A percentile compares a stretch with the other conserved stretches of the same genome.
These are phyloP conservation scores for Leptographium wingfieldii DNA, from an alignment of 2,329 filamentous ascomycete genomes.

Conservation along the genomic window DNA sequence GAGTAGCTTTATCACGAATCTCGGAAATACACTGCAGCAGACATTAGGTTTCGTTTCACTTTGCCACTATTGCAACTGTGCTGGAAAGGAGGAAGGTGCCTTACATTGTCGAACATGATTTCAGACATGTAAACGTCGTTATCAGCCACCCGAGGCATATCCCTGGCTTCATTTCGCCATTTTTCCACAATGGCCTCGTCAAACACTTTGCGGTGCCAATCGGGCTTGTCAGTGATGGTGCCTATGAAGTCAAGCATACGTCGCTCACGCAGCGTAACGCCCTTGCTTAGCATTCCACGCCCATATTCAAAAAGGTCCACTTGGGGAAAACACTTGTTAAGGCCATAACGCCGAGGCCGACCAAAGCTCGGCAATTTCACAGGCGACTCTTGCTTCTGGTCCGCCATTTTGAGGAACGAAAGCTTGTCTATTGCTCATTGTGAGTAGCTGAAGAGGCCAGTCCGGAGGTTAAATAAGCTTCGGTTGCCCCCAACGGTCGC, in stretches of 20 bases:
- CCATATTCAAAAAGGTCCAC: neutral
- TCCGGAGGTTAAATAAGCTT: neutral
- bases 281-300: neutral
- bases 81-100: neutral
- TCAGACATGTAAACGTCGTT: constrained; percentile 9
- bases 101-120: constrained; percentile 9
- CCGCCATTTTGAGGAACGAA: neutral
- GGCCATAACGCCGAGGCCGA: neutral
- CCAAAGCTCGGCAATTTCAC: neutral
- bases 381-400: neutral
- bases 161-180: constrained; percentile 20
- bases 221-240: constrained; percentile 23
- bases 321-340: constrained; percentile 1
- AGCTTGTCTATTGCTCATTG: neutral
- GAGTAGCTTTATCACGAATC: constrained; percentile 35
- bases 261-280: constrained; percentile 17
- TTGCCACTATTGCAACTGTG: neutral
- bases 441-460: neutral
- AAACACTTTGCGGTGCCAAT: constrained; percentile 24
- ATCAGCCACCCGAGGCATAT: neutral
- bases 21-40: constrained; percentile 27
- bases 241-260: constrained; percentile 23
- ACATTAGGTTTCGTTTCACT: neutral
- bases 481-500: neutral
- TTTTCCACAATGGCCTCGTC: constrained; percentile 20